Percentiles rank a stretch among this genome's conserved stretches.
phyloP scores from a whole-genome alignment of 108 stramenopile genomes.

The Skeletonema costatum region DNA sequence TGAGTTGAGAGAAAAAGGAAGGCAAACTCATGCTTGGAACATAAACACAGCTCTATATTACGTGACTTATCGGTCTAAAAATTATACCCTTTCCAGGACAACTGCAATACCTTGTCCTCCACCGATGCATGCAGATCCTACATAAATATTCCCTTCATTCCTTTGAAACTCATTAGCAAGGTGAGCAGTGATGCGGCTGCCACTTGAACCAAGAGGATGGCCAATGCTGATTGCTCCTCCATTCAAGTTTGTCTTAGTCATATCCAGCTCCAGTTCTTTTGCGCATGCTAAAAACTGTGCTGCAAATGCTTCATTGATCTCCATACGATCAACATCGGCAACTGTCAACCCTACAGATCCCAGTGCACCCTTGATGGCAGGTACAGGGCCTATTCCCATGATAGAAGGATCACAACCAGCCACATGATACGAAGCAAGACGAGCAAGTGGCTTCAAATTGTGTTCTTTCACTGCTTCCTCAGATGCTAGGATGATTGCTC shows the following conservation, averaged over 20 bases:
- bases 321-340: conserved; percentile 93
- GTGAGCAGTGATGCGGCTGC: conserved; percentile 94
- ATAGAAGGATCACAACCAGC: conserved; percentile 91
- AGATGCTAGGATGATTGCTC: conserved; percentile 87
- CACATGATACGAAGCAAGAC: conserved; percentile 72
- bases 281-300: conserved; percentile 95
- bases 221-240: conserved; percentile 96
- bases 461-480: conserved; percentile 88
- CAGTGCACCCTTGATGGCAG: conserved; percentile 91
- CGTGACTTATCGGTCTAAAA: neutral
- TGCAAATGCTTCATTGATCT: conserved; percentile 99
- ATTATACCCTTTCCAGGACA: conserved; percentile 84
- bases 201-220: conserved; percentile 95
- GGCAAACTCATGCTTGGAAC: no score
- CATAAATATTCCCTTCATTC: conserved; percentile 63
- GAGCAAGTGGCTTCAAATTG: conserved; percentile 87
- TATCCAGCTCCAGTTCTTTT: conserved; percentile 95
- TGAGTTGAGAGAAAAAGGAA: no score
- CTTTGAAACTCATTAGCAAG: conserved; percentile 90
- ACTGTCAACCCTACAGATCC: conserved; percentile 75
- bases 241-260: conserved; percentile 88
- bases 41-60: no score
- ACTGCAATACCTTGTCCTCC: conserved; percentile 99
- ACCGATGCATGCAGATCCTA: conserved; percentile 98
- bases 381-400: conserved; percentile 97